A percentile compares a stretch with the other conserved stretches of the same genome.
These are phyloP conservation scores for Penicillium egyptiacum DNA, from an alignment of 495 filamentous ascomycete species.

Conservation along the genomic window DNA sequence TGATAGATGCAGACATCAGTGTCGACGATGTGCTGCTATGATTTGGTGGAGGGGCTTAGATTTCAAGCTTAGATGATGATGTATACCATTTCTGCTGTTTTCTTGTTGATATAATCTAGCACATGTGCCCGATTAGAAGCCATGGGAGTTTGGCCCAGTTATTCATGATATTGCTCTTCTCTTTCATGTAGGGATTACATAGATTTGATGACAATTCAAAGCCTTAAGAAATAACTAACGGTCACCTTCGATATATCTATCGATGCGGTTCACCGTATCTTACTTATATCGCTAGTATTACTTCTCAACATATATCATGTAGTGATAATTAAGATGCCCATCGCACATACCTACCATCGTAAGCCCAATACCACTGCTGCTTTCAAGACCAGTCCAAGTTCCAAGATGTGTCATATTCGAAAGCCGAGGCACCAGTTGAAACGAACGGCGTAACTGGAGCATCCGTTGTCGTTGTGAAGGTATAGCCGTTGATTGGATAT, in stretches of 20 bases:
- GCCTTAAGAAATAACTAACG: not conserved
- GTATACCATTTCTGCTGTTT: not conserved
- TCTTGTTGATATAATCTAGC: not conserved
- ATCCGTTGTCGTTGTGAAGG: not conserved
- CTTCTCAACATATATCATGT: not conserved
- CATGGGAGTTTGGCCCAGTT: too few species aligned
- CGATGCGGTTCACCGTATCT: not conserved
- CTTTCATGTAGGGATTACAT: not conserved
- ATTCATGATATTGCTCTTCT: not conserved
- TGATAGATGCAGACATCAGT: slow-evolving; percentile 1
- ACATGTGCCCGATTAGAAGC: not conserved
- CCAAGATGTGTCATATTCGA: not conserved
- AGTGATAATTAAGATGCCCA: not conserved
- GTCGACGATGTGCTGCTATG: not conserved
- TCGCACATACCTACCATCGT: not conserved
- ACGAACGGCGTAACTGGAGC: not conserved
- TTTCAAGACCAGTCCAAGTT: not conserved
- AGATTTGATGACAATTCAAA: not conserved
- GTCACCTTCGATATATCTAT: slow-evolving; percentile 1
- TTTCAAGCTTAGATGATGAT: not conserved
- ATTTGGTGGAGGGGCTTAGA: not conserved
- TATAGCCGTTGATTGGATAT: not conserved
- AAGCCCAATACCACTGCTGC: not conserved
- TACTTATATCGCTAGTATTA: slow-evolving; percentile 1
- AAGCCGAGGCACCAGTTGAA: not conserved